phyloP scores from a whole-genome alignment of 2,329 filamentous ascomycete genomes.

The Fusarium citri region DNA sequence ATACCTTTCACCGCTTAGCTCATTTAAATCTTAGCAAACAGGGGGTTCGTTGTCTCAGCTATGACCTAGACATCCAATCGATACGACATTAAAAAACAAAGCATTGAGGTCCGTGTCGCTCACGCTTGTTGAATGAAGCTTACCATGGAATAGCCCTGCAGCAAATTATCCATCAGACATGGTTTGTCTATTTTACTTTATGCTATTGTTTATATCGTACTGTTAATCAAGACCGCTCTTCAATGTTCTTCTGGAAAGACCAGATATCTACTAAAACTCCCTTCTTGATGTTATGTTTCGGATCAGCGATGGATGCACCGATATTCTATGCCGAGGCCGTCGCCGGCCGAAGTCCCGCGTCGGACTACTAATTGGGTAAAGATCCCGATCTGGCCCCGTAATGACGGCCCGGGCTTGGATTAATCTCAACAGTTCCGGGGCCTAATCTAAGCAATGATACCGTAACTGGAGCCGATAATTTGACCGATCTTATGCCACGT shows the following conservation, averaged over 20 bases:
- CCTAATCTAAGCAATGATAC: conserved; percentile 14
- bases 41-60: conserved; percentile 22
- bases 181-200: background rate
- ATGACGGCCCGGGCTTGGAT: conserved; percentile 33
- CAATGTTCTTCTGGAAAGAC: background rate
- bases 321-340: conserved; percentile 22
- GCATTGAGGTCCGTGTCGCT: conserved; percentile 4
- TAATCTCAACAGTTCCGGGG: conserved; percentile 15
- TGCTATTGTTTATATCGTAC: background rate
- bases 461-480: conserved; percentile 6
- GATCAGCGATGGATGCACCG: too few species aligned
- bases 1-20: conserved; percentile 26
- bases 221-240: too few species aligned
- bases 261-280: background rate
- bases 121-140: conserved; percentile 4
- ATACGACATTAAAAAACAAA: conserved; percentile 5
- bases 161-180: background rate
- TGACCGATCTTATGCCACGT: conserved; percentile 24
- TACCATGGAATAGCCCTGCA: conserved; percentile 15
- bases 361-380: conserved; percentile 31
- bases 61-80: conserved; percentile 10
- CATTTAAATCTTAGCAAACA: conserved; percentile 2
- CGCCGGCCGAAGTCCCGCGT: conserved; percentile 19
- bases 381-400: conserved; percentile 29
- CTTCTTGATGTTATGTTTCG: too few species aligned